Evolutionary conservation across 768 basidiomycete genomes (phyloP), one percentile per base, ranked within the genome.

Genomic region (Hebeloma cylindrosporum): DNA sequence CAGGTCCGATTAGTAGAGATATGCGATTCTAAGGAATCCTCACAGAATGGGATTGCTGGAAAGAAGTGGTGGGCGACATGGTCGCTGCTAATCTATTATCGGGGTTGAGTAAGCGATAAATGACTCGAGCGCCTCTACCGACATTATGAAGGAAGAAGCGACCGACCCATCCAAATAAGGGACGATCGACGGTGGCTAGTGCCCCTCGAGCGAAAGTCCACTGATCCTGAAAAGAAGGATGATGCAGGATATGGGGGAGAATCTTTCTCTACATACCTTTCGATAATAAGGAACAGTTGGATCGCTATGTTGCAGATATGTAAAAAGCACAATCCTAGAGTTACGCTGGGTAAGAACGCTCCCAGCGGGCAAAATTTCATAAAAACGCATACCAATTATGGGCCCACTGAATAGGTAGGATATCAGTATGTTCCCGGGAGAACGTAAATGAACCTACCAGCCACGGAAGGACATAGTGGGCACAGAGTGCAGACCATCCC

Each of bases 171-270:
- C 79, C 79, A 49, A 82, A 72, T 35, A 82, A 61, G 20, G 79
- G 72, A 22, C 81, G 68, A 60, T 83, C 80, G 0, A 83, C 74
- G 3, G 80, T 82, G 8, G 78, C 73, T 10, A 80, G 64, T 13
- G 80, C 80, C 16, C 81, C 80, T 11, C 80, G 73, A 32, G 73
- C 70, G 53, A 77, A 82, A n/a, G 74, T 74, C 80, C 80, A 83
- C 50, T 75, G 68, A 25, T 62, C 63, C 73, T 73, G 40, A 18
- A 38, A 20, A 22, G 23, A 34, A 43, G 40, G 29, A 29, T 30
- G 17, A 18, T 27, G 16, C 7, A 30, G 34, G 11, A 38, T 20
- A 27, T 35, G 14, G 20, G 13, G 23, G 16, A 9, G 16, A 13
- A 23, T 1, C 5, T 5, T 21, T 22, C 28, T 14, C 17, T 34